phyloP scores from a whole-genome alignment of 2,329 filamentous ascomycete genomes.

The Colletotrichum noveboracense region DNA sequence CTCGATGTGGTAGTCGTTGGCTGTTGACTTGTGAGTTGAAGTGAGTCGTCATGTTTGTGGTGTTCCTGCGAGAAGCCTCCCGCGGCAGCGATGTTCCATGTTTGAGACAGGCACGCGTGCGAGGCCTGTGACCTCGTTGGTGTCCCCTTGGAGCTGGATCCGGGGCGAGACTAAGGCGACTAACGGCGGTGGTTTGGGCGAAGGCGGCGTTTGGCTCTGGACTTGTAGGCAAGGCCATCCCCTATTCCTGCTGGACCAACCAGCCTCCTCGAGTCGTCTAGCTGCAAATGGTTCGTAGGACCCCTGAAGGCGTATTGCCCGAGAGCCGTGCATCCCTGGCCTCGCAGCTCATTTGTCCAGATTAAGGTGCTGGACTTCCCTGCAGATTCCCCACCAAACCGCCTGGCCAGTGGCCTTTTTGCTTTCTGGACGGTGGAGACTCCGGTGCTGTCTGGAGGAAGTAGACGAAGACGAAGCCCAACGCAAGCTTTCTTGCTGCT shows the following conservation, averaged over 20 bases:
- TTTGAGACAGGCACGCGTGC: slow-evolving; percentile 8
- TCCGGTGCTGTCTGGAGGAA: neutral
- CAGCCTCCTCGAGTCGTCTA: slow-evolving; percentile 6
- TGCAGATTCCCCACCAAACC: slow-evolving; percentile 8
- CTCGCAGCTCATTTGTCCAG: slow-evolving; percentile 13
- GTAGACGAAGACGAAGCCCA: neutral
- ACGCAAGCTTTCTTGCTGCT: neutral
- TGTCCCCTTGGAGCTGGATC: neutral
- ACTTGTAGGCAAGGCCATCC: neutral
- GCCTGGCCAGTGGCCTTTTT: neutral
- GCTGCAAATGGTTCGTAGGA: slow-evolving; percentile 6
- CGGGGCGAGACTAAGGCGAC: slow-evolving; percentile 11
- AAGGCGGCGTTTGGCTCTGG: neutral
- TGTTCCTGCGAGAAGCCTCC: neutral
- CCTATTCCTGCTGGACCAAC: slow-evolving; percentile 1
- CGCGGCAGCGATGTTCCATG: neutral
- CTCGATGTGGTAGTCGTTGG: neutral
- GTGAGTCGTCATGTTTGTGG: neutral
- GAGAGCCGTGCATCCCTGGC: slow-evolving; percentile 7
- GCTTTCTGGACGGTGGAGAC: slow-evolving; percentile 7
- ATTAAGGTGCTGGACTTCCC: slow-evolving; percentile 17
- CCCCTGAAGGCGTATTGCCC: slow-evolving; percentile 18
- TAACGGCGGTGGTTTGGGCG: slow-evolving; percentile 9
- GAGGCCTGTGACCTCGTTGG: slow-evolving; percentile 10
- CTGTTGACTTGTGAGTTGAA: neutral